phyloP scores from a whole-genome alignment of 2,329 filamentous ascomycete species.

The Pestalotiopsis sp. region DNA sequence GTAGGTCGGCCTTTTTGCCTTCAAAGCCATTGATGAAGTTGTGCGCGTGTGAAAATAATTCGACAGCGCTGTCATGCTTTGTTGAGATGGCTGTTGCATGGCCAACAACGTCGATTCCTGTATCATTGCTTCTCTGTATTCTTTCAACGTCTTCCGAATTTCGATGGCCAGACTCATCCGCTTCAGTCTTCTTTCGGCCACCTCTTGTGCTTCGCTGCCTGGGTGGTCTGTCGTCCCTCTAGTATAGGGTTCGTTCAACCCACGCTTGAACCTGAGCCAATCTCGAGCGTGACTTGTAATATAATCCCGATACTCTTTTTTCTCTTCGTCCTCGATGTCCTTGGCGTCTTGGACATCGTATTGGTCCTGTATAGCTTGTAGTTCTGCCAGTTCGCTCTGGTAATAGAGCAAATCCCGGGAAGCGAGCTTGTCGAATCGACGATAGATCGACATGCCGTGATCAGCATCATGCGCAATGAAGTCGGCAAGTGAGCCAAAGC shows the following conservation, averaged over 20 bases:
- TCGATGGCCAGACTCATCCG: background rate
- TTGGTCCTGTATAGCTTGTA: background rate
- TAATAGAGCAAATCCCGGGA: background rate
- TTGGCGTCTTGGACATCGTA: background rate
- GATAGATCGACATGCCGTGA: background rate
- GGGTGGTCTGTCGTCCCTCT: background rate
- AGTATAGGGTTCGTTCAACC: background rate
- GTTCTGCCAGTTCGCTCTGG: background rate
- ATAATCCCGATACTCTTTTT: background rate
- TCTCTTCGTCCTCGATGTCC: background rate
- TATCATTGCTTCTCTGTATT: constrained; percentile 2
- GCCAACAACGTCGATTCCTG: background rate
- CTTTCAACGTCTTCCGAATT: background rate
- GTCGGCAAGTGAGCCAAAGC: background rate
- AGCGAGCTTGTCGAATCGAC: constrained; percentile 1
- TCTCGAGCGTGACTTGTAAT: background rate
- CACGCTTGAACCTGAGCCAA: background rate
- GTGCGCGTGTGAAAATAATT: constrained; percentile 7
- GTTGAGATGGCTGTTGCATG: background rate
- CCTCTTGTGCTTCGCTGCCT: background rate
- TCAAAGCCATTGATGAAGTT: background rate
- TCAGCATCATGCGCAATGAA: background rate
- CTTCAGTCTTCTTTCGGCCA: background rate
- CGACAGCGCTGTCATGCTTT: background rate
- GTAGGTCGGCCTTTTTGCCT: background rate